Conservation (phyloP, 148 eudicot species). For the Fagopyrum esculentum region DNA sequence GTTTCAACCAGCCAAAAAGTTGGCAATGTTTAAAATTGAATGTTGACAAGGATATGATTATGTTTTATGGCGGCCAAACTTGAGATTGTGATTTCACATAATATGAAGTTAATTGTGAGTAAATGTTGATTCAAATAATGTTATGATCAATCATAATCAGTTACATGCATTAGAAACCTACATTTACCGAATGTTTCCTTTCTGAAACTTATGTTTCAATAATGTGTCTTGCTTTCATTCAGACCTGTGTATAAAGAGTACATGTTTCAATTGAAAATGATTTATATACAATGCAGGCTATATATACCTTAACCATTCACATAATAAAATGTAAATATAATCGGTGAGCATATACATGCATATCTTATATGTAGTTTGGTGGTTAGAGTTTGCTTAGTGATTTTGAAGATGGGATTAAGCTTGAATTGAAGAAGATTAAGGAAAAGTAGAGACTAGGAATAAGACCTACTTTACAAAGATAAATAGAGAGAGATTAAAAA, state of each 20-base stretch:
- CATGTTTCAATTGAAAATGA: background rate
- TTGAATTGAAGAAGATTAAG: background rate
- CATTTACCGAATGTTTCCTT: background rate
- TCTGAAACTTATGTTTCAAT: background rate
- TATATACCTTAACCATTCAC: too few relatives aligned
- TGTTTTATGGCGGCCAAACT: background rate
- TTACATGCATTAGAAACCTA: background rate
- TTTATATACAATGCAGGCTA: background rate
- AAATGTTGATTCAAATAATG: background rate
- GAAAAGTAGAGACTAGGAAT: background rate
- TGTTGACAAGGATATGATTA: background rate
- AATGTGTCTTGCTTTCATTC: background rate
- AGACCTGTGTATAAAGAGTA: background rate
- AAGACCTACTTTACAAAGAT: conserved; percentile 6
- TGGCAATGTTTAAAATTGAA: background rate
- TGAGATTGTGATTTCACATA: background rate
- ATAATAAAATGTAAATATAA: background rate
- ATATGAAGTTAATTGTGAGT: background rate
- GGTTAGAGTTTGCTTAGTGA: background rate
- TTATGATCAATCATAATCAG: background rate
- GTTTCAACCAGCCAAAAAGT: background rate
- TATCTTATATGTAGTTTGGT: background rate
- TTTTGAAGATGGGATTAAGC: background rate
- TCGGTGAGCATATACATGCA: background rate
- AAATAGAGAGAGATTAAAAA: background rate